Evolutionary conservation across 2,329 filamentous ascomycete genomes (phyloP), one percentile per base, ranked within the genome.

Genomic region (Orbilia ellipsospora): DNA sequence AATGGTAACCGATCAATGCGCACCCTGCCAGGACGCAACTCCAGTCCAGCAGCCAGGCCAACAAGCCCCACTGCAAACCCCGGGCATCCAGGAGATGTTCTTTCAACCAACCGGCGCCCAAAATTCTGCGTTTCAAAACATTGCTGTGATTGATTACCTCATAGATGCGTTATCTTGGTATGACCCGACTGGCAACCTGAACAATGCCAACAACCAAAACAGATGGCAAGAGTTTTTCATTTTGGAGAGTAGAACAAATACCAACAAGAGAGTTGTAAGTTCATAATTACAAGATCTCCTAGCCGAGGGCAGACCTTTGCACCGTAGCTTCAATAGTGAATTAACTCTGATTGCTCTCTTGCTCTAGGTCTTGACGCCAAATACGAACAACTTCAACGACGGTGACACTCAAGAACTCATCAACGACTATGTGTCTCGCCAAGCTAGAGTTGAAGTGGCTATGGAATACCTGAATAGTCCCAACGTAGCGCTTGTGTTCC

Each of bases 181-280:
- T 16, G 13, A 63, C 16, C 26, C 60, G 8, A 50, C 20, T 1
- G n/a, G 52, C n/a, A 54, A 54, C 44, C 31, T 10, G 23, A 23
- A 23, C 31, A 36, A 36, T 36, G 31, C 6, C 5, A 7, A 36
- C 8, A 36, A 7, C 31, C 59, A 23, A 15, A 63, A 63, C 28
- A 26, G 59, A 15, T 63, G 59, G 59, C 59, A 36, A 13, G 60
- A 63, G 18, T 63, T 63, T 28, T 54, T 63, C 7, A 63, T 63
- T 10, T 20, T 63, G 4, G 60, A 63, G 31, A 54, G 52, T 31
- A 13, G 60, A 12, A 63, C 52, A n/a, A 63, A 63, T 42, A 63
- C 45, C n/a, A 36, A 52, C 16, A 63, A 63, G 18, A 26, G 48
- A 5, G 42, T 54, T 18, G 60, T 54, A 63, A 36, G 59, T 16